Conservation (phyloP, 2,329 filamentous ascomycete species). For the Talaromyces albobiverticillius region DNA sequence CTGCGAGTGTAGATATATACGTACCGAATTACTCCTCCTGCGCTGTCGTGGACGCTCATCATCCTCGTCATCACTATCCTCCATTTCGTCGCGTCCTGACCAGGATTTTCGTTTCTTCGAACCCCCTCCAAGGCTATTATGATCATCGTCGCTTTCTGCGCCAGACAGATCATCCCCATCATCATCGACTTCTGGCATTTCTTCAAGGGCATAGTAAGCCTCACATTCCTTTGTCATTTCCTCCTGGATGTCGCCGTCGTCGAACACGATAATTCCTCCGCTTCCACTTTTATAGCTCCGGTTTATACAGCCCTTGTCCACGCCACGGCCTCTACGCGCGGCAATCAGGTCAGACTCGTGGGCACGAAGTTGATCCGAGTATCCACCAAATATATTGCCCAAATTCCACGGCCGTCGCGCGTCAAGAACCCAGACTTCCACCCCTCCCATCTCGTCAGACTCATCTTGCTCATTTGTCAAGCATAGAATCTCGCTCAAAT, state of each 20-base stretch:
- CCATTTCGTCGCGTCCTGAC: constrained; percentile 67
- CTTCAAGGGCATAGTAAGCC: constrained; percentile 78
- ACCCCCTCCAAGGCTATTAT: constrained; percentile 29
- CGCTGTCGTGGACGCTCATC: constrained; percentile 74
- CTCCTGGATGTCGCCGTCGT: constrained; percentile 92
- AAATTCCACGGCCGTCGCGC: constrained; percentile 92
- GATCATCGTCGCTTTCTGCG: constrained; percentile 53
- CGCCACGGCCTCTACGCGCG: constrained; percentile 58
- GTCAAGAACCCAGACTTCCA: constrained; percentile 94
- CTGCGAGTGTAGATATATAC: constrained; percentile 5
- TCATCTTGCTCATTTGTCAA: constrained; percentile 64
- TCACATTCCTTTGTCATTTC: constrained; percentile 71
- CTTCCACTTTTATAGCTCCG: constrained; percentile 71
- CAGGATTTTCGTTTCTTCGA: constrained; percentile 74
- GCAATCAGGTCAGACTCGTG: constrained; percentile 45
- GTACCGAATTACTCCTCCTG: constrained; percentile 82
- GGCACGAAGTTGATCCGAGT: constrained; percentile 30
- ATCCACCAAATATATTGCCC: constrained; percentile 84
- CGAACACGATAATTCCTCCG: constrained; percentile 89
- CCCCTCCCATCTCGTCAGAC: constrained; percentile 66
- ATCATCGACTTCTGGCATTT: constrained; percentile 88
- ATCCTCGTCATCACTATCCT: constrained; percentile 66
- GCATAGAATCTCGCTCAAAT: constrained; percentile 75
- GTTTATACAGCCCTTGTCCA: constrained; percentile 70
- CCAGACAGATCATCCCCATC: constrained; percentile 62